phyloP scores from a whole-genome alignment of 345 rosid genomes.

The Arabidopsis suecica region DNA sequence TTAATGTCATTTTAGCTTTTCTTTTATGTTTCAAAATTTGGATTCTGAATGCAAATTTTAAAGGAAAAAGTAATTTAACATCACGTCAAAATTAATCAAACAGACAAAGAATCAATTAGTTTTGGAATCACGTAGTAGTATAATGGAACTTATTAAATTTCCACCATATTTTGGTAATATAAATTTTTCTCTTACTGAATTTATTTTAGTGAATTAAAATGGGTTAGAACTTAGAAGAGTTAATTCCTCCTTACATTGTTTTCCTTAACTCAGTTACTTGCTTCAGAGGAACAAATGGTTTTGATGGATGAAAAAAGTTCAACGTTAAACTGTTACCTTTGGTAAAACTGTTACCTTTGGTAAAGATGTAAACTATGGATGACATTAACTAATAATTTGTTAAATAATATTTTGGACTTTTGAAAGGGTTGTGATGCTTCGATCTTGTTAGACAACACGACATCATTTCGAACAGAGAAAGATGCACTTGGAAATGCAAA shows the following conservation, averaged over 20 bases:
- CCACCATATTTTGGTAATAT: too few species aligned
- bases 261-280: background rate
- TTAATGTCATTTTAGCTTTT: too few species aligned
- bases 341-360: background rate
- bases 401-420: background rate
- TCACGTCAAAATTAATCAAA: too few species aligned
- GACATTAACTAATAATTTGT: conserved; percentile 1
- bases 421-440: conserved; percentile 76
- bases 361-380: background rate
- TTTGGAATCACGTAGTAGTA: too few species aligned
- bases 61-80: too few species aligned
- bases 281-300: background rate
- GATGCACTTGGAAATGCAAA: conserved; percentile 49
- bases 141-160: too few species aligned
- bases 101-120: too few species aligned
- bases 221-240: too few species aligned
- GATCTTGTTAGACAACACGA: conserved; percentile 59
- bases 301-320: background rate
- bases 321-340: background rate
- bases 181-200: too few species aligned
- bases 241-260: too few species aligned
- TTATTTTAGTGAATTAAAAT: background rate
- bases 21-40: too few species aligned
- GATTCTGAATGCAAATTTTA: too few species aligned
- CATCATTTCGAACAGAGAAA: conserved; percentile 65